Evolutionary conservation across 192 early-diverging fungal species (phyloP).

Genomic region (Geosiphon pyriformis): DNA sequence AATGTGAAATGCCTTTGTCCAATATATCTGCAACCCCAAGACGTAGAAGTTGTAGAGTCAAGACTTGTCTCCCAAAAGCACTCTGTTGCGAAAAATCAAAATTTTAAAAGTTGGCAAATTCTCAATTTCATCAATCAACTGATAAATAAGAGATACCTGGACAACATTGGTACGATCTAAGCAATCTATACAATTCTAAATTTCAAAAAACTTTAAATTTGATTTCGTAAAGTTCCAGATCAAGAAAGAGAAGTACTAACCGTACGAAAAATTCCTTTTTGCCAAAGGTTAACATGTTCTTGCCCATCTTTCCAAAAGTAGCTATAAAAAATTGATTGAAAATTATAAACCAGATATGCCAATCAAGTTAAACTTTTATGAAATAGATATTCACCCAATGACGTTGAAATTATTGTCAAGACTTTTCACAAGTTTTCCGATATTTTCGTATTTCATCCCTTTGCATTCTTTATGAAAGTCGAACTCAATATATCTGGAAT

Average conservation of each 20-base stretch:
- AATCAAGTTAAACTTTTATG: slow-evolving; percentile 7
- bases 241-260: slow-evolving; percentile 20
- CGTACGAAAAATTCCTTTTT: slow-evolving; percentile 41
- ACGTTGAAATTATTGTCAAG: slow-evolving; percentile 61
- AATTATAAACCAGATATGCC: not conserved
- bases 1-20: slow-evolving; percentile 57
- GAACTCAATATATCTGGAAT: slow-evolving; percentile 72
- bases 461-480: slow-evolving; percentile 92
- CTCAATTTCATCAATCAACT: not conserved
- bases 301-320: slow-evolving; percentile 32
- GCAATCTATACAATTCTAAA: slow-evolving; percentile 94
- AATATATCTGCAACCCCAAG: slow-evolving; percentile 61
- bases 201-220: not conserved
- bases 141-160: slow-evolving; percentile 27
- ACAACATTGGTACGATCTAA: slow-evolving; percentile 94
- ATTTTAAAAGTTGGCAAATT: not conserved
- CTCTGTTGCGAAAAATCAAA: slow-evolving; percentile 36
- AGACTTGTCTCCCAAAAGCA: slow-evolving; percentile 56
- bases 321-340: not conserved
- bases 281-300: slow-evolving; percentile 10
- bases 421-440: slow-evolving; percentile 67
- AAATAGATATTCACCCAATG: slow-evolving; percentile 43
- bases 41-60: slow-evolving; percentile 62
- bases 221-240: not conserved
- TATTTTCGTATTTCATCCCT: slow-evolving; percentile 87